Percentiles rank a stretch among this genome's conserved stretches.
phyloP scores from a whole-genome alignment of 495 filamentous ascomycete species.

The Penicillium robsamsonii region DNA sequence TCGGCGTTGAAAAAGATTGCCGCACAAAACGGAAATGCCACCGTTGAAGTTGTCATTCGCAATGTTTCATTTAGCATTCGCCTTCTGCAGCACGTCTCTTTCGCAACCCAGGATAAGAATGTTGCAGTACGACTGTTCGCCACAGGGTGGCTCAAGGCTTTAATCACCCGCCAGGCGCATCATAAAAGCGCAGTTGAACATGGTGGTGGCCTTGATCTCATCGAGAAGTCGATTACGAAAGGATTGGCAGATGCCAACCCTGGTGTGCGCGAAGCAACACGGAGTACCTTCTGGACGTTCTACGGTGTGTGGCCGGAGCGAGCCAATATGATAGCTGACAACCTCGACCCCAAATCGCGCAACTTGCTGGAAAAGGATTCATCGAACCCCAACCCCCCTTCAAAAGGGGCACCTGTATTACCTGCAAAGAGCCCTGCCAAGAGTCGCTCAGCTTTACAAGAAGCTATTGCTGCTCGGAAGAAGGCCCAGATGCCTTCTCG shows the following conservation, averaged over 20 bases:
- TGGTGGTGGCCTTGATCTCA: conserved; percentile 70
- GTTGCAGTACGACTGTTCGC: conserved; percentile 75
- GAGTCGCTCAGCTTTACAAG: conserved; percentile 59
- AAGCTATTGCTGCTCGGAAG: conserved; percentile 82
- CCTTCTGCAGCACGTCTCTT: conserved; percentile 77
- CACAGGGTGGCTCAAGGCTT: conserved; percentile 76
- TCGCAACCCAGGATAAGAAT: conserved; percentile 87
- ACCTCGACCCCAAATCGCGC: conserved; percentile 70
- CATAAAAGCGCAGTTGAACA: conserved; percentile 83
- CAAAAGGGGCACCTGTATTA: conserved; percentile 39
- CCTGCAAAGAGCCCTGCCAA: conserved; percentile 30
- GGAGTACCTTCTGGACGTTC: conserved; percentile 83
- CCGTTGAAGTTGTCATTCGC: conserved; percentile 71
- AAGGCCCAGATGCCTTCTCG: conserved; percentile 62
- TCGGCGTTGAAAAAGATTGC: conserved; percentile 86
- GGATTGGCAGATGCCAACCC: conserved; percentile 85
- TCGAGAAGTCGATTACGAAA: conserved; percentile 86
- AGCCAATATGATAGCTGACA: conserved; percentile 71
- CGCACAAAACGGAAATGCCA: conserved; percentile 72
- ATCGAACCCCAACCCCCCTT: conserved; percentile 70
- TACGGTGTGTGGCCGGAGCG: conserved; percentile 69
- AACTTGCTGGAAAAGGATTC: conserved; percentile 73
- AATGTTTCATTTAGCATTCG: conserved; percentile 75
- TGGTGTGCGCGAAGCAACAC: conserved; percentile 77
- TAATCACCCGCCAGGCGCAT: conserved; percentile 73